Conservation (phyloP, 23 red algal genomes). For the Gracilaria vermiculophylla region DNA sequence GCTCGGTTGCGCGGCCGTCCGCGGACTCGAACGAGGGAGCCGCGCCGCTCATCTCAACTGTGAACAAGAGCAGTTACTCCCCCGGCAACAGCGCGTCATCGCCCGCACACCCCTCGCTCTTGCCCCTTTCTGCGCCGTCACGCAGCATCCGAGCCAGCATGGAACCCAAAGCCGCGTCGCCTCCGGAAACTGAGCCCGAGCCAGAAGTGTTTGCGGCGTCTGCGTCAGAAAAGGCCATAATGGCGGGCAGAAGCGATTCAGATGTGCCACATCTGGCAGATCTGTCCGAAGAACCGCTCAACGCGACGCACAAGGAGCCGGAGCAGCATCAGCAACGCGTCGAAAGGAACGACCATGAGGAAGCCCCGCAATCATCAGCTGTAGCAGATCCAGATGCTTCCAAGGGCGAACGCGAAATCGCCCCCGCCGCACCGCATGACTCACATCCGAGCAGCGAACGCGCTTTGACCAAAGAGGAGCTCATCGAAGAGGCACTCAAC, state of each 20-base stretch:
- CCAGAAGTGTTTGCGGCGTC: constrained; percentile 47
- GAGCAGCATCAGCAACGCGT: not conserved
- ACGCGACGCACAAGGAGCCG: not conserved
- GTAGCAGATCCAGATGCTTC: not conserved
- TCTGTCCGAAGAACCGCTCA: constrained; percentile 7
- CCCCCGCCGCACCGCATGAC: not conserved
- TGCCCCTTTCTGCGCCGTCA: too few relatives aligned
- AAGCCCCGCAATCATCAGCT: not conserved
- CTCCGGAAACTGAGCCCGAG: constrained; percentile 2
- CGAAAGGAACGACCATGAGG: not conserved
- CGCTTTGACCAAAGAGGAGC: constrained; percentile 38
- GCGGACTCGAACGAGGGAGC: too few relatives aligned
- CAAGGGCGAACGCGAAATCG: not conserved
- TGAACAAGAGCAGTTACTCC: too few relatives aligned
- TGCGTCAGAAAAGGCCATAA: constrained; percentile 39
- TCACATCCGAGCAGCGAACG: not conserved
- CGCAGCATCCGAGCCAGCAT: too few relatives aligned
- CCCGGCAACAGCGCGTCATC: too few relatives aligned
- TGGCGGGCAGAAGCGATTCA: not conserved
- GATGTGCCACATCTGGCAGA: constrained; percentile 6
- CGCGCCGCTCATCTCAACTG: too few relatives aligned
- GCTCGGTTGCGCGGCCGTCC: too few relatives aligned
- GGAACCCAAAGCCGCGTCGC: not conserved
- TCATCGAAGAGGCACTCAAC: constrained; percentile 71
- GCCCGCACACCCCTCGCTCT: too few relatives aligned